These are phyloP conservation scores for Microstegium vimineum DNA, from an alignment of 176 grass and related monocot genomes.

Conservation along the genomic window DNA sequence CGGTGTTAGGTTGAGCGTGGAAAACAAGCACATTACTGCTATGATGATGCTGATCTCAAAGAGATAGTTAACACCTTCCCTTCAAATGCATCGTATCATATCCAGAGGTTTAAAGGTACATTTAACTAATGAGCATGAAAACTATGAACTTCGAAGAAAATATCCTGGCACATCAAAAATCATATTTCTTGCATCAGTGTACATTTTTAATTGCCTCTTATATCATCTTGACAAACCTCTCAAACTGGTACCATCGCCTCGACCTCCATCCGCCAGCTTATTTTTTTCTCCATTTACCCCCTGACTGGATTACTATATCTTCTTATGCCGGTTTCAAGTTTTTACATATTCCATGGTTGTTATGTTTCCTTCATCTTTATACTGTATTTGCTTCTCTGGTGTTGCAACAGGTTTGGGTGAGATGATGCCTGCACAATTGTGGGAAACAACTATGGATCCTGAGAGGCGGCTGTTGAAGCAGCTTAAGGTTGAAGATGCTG, in stretches of 20 bases:
- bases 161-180: background rate
- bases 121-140: background rate
- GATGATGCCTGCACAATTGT: slow-evolving; percentile 95
- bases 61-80: slow-evolving; percentile 65
- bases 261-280: background rate
- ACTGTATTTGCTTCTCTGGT: slow-evolving; percentile 22
- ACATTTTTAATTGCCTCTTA: background rate
- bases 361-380: slow-evolving; percentile 11
- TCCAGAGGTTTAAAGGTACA: slow-evolving; percentile 91
- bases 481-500: slow-evolving; percentile 83
- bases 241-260: too few relatives aligned
- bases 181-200: background rate
- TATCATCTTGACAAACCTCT: too few relatives aligned
- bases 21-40: slow-evolving; percentile 91
- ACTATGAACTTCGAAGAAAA: background rate
- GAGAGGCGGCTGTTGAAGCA: slow-evolving; percentile 89
- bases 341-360: background rate
- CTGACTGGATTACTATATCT: background rate
- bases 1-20: slow-evolving; percentile 82
- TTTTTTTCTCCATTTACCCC: background rate
- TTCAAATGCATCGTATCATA: slow-evolving; percentile 78
- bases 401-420: slow-evolving; percentile 74
- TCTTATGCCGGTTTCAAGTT: background rate
- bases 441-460: slow-evolving; percentile 97
- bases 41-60: slow-evolving; percentile 79